A percentile compares a stretch with the other conserved stretches of the same genome.
These are phyloP conservation scores for Sporormia fimetaria DNA, from an alignment of 495 filamentous ascomycete genomes.

Conservation along the genomic window DNA sequence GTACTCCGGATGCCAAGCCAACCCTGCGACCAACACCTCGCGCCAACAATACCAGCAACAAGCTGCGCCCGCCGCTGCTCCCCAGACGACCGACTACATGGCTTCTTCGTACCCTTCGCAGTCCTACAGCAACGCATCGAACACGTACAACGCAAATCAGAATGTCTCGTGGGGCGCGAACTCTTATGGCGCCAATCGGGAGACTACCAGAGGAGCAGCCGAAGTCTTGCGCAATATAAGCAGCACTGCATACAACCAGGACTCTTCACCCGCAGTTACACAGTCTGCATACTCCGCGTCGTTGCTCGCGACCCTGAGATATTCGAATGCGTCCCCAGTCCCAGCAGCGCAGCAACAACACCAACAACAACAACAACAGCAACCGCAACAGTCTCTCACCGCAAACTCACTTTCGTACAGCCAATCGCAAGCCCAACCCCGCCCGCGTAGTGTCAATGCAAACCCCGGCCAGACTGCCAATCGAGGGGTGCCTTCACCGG, in stretches of 20 bases:
- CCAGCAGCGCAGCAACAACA: too few relatives aligned
- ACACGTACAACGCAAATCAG: slow-evolving; percentile 8
- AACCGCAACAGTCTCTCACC: slow-evolving; percentile 3
- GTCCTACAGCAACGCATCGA: slow-evolving; percentile 7
- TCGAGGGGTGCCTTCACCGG: slow-evolving; percentile 11
- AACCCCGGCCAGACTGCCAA: background rate
- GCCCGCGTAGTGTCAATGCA: slow-evolving; percentile 17
- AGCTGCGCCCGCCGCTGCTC: slow-evolving; percentile 1
- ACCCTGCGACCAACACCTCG: slow-evolving; percentile 7
- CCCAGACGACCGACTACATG: slow-evolving; percentile 20
- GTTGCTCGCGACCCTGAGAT: slow-evolving; percentile 7
- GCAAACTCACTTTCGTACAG: slow-evolving; percentile 7
- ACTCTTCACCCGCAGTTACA: background rate
- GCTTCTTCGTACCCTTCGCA: slow-evolving; percentile 5
- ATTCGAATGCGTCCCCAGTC: too few relatives aligned
- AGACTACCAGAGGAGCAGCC: slow-evolving; percentile 11
- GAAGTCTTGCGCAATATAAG: slow-evolving; percentile 22
- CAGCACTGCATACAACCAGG: slow-evolving; percentile 15
- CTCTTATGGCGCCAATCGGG: slow-evolving; percentile 11
- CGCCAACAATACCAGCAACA: slow-evolving; percentile 11
- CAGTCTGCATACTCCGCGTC: slow-evolving; percentile 10
- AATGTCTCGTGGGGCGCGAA: slow-evolving; percentile 7
- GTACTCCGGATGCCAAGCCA: slow-evolving; percentile 13
- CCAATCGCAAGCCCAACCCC: slow-evolving; percentile 12
- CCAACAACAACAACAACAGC: slow-evolving; percentile 6